Evolutionary conservation across 768 basidiomycete genomes (phyloP).

Genomic region (Rhodotorula taiwanensis): DNA sequence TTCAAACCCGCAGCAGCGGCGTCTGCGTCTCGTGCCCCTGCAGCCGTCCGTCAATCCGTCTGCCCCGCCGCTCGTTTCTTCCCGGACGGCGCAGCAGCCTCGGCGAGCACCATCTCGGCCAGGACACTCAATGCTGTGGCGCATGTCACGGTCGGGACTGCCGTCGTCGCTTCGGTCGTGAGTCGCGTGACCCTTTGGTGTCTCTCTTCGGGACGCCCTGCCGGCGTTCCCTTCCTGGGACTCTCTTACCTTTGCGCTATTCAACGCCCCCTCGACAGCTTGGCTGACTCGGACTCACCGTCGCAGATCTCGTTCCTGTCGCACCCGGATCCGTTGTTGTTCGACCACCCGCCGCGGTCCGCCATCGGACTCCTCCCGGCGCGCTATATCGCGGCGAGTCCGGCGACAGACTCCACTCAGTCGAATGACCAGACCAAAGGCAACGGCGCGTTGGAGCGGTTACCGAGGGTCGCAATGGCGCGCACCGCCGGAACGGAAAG

Average conservation of each 20-base stretch:
- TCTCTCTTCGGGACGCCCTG: no score
- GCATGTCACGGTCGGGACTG: neutral
- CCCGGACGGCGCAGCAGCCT: neutral
- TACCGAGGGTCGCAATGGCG: no score
- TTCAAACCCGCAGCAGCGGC: neutral
- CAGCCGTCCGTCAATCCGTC: neutral
- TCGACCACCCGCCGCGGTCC: slow-evolving; percentile 20
- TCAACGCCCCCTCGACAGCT: no score
- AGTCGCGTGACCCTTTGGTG: neutral
- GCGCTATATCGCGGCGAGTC: slow-evolving; percentile 3
- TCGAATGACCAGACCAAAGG: neutral
- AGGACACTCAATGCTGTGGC: slow-evolving; percentile 9
- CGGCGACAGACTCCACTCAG: neutral
- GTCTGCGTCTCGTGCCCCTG: neutral
- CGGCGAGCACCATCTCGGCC: neutral
- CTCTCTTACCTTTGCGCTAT: no score
- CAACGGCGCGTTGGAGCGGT: no score
- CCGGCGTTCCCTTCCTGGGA: no score
- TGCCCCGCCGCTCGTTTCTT: slow-evolving; percentile 8
- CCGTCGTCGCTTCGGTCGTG: slow-evolving; percentile 7
- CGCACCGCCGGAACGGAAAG: no score
- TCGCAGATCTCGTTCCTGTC: slow-evolving; percentile 8
- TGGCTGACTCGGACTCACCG: neutral
- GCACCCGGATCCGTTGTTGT: slow-evolving; percentile 20
- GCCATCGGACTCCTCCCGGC: slow-evolving; percentile 10